phyloP scores from a whole-genome alignment of 441 rosid species.

The Eruca vesicaria region DNA sequence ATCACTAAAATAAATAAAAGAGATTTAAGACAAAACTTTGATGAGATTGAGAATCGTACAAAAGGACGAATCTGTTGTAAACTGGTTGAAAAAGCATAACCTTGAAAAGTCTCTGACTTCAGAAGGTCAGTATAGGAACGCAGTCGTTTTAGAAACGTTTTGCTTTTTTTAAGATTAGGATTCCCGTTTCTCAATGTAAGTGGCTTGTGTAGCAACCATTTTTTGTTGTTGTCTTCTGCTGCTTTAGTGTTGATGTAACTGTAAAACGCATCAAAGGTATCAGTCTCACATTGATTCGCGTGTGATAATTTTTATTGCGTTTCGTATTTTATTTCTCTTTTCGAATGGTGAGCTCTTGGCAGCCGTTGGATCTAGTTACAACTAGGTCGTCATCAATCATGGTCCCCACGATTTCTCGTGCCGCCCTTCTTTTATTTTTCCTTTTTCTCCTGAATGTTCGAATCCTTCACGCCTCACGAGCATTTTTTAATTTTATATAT shows the following conservation, averaged over 20 bases:
- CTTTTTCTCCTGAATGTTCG: slow-evolving; percentile 33
- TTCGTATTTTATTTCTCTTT: background rate
- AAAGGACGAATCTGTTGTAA: slow-evolving; percentile 21
- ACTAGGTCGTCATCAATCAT: slow-evolving; percentile 26
- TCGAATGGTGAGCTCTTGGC: background rate
- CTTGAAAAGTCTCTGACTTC: slow-evolving; percentile 13
- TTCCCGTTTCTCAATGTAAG: slow-evolving; percentile 29
- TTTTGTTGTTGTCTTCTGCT: slow-evolving; percentile 17
- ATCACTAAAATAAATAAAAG: background rate
- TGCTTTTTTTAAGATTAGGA: slow-evolving; percentile 19
- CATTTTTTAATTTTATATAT: no score
- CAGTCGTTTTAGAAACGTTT: slow-evolving; percentile 10
- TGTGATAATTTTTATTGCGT: slow-evolving; percentile 20
- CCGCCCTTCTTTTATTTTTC: slow-evolving; percentile 11
- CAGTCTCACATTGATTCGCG: slow-evolving; percentile 38
- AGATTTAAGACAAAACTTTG: slow-evolving; percentile 14
- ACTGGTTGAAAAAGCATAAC: background rate
- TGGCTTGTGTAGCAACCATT: slow-evolving; percentile 17
- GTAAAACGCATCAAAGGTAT: slow-evolving; percentile 32
- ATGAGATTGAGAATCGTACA: slow-evolving; percentile 29
- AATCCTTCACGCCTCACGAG: slow-evolving; percentile 23
- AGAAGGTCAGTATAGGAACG: background rate
- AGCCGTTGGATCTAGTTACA: slow-evolving; percentile 30
- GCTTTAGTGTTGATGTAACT: slow-evolving; percentile 26
- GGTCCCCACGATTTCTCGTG: slow-evolving; percentile 27